phyloP scores from a whole-genome alignment of 805 yeast species.

The Kregervanrija fluxuum region DNA sequence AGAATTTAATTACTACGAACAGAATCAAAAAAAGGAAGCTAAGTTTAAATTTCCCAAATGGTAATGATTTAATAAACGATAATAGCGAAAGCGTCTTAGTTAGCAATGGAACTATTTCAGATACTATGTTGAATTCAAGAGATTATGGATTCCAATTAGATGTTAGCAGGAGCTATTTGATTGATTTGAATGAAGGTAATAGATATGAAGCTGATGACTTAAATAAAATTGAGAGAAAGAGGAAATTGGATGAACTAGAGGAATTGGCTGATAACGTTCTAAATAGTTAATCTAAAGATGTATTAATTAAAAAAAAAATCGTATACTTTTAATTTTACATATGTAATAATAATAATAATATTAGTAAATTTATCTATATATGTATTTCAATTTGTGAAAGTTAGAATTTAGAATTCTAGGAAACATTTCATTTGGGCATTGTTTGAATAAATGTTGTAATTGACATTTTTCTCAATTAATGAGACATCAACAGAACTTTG shows the following conservation, averaged over 20 bases:
- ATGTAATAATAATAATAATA: background rate
- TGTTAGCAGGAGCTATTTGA: too few relatives aligned
- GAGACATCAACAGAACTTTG: slow-evolving; percentile 13
- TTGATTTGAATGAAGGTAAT: too few relatives aligned
- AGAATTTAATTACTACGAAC: too few relatives aligned
- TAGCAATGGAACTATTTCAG: too few relatives aligned
- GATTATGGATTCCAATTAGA: too few relatives aligned
- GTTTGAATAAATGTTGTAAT: slow-evolving; percentile 15
- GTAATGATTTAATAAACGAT: too few relatives aligned
- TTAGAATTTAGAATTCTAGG: background rate
- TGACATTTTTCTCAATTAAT: slow-evolving; percentile 13
- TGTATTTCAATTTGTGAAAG: background rate
- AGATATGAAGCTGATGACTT: too few relatives aligned
- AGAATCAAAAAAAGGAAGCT: too few relatives aligned
- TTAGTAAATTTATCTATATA: background rate
- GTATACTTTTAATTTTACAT: background rate
- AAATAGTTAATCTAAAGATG: slow-evolving; percentile 5
- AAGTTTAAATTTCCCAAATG: too few relatives aligned
- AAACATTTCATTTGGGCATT: slow-evolving; percentile 24
- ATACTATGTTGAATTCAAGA: too few relatives aligned
- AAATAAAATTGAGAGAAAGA: background rate
- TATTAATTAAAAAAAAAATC: background rate
- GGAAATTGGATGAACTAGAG: slow-evolving; percentile 2
- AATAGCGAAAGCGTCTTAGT: too few relatives aligned
- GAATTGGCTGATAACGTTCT: slow-evolving; percentile 22